Evolutionary conservation across 352 stramenopile genomes (phyloP), one percentile per base, ranked within the genome.

Genomic region (Phytopythium delawarense): DNA sequence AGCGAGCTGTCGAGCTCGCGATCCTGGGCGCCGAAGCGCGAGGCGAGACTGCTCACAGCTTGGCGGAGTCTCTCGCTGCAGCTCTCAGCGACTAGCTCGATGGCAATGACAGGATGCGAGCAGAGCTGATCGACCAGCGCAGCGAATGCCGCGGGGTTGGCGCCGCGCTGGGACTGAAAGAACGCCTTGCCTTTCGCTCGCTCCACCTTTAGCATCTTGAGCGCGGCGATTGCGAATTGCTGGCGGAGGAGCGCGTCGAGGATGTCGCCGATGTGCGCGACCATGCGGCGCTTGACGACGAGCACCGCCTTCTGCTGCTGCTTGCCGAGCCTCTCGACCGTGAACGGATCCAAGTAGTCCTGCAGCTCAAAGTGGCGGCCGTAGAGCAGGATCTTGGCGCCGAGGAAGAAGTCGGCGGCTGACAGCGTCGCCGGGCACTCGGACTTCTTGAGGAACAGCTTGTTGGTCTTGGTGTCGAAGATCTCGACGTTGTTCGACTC

Each of bases 371-470:
- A 89, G 59, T 89, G 77, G 53, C 87, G 74, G 20, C 79, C 87
- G 64, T 94, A 93, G 20, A 96, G 71, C 35, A 92, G 59, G 52
- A 96, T 75, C 46, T 87, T 97, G 64, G 72, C 74, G 5, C 90
- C 90, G 9, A 96, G 63, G 49, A 88, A 89, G 62, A 96, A 96
- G 50, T 97, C 90, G 13, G 86, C 77, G 23, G 66, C 52, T 25
- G 74, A 78, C 23, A 97, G 63, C 12, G 84, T 71, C 7, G 73
- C 39, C 3, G 88, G 87, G 48, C 89, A 84, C 60, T 95, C 89
- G 35, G 85, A 95, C 62, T 94, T 96, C 64, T 96, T 97, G 16
- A 98, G 81, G 67, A 98, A 98, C 12, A 92, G 77, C 46, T 92
- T 87, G 67, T 87, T 92, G 12, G 76, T 91, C 69, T 94, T 95